Conservation (phyloP, 164 flowering plant species). For the Vitis cinerea region DNA sequence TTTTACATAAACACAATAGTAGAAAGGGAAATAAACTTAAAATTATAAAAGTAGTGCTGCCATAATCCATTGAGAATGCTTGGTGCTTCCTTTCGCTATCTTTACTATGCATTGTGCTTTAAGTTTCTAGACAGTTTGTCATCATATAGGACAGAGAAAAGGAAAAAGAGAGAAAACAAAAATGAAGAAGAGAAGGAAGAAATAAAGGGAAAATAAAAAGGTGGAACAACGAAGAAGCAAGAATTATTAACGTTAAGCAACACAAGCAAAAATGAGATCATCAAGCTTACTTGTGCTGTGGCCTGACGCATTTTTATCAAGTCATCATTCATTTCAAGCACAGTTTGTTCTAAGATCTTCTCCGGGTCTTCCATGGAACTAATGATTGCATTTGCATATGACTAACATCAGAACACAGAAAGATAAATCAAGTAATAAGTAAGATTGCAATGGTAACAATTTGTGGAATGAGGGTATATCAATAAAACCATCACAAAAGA, state of each 20-base stretch:
- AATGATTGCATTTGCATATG: conserved; percentile 86
- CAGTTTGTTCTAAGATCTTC: conserved; percentile 91
- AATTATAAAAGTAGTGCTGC: background rate
- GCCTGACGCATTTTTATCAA: conserved; percentile 97
- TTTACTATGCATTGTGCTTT: background rate
- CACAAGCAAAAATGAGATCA: background rate
- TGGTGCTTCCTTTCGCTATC: background rate
- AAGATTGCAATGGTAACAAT: background rate
- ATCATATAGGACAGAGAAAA: background rate
- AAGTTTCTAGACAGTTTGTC: background rate
- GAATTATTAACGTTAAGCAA: too few species aligned
- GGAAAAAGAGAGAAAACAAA: background rate
- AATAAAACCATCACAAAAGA: too few species aligned
- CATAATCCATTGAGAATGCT: too few species aligned
- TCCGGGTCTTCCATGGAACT: conserved; percentile 96
- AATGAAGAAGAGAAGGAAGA: background rate
- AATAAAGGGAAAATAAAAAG: background rate
- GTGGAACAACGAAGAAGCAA: background rate
- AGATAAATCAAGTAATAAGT: conserved; percentile 4
- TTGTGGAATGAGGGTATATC: too few species aligned
- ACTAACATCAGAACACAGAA: conserved; percentile 43
- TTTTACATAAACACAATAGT: background rate
- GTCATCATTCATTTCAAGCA: conserved; percentile 95
- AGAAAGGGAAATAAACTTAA: background rate
- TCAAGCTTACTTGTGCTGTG: conserved; percentile 79